Evolutionary conservation across 2,329 filamentous ascomycete genomes (phyloP).

Genomic region (Clarireedia sp.): DNA sequence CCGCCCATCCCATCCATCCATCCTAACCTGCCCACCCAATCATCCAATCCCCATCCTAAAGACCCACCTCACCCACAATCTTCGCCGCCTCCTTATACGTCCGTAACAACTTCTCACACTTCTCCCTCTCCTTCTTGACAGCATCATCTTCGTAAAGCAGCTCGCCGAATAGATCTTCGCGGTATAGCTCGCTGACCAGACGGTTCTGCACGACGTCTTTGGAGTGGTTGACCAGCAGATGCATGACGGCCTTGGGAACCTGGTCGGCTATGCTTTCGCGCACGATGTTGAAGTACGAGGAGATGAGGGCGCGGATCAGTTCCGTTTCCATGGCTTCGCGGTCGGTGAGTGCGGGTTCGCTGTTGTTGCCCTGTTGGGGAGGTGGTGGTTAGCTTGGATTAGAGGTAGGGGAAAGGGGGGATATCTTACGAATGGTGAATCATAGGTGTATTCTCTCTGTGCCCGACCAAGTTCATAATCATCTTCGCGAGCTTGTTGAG

Average conservation of each 20-base stretch:
- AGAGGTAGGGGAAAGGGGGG: background rate
- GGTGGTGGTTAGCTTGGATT: background rate
- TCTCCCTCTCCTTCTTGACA: conserved; percentile 95
- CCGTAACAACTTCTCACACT: conserved; percentile 90
- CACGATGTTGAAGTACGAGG: conserved; percentile 98
- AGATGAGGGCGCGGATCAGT: conserved; percentile 91
- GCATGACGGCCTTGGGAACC: conserved; percentile 98
- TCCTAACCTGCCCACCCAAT: background rate
- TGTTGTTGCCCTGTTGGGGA: conserved; percentile 43
- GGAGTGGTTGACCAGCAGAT: conserved; percentile 94
- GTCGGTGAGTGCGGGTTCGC: conserved; percentile 85
- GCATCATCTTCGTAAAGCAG: conserved; percentile 94
- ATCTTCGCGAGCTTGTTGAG: conserved; percentile 43
- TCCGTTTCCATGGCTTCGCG: conserved; percentile 96
- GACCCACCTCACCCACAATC: conserved; percentile 96
- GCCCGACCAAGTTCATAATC: conserved; percentile 28
- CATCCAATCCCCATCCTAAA: conserved; percentile 18
- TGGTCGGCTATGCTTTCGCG: conserved; percentile 98
- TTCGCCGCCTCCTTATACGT: conserved; percentile 97
- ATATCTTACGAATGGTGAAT: conserved; percentile 38
- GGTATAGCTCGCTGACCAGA: conserved; percentile 91
- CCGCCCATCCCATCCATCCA: background rate
- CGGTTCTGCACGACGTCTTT: conserved; percentile 98
- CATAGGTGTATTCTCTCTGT: conserved; percentile 34
- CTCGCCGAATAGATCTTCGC: conserved; percentile 82